Evolutionary conservation across 2,329 filamentous ascomycete genomes (phyloP).

Genomic region (Neophaeococcomyces aloes): DNA sequence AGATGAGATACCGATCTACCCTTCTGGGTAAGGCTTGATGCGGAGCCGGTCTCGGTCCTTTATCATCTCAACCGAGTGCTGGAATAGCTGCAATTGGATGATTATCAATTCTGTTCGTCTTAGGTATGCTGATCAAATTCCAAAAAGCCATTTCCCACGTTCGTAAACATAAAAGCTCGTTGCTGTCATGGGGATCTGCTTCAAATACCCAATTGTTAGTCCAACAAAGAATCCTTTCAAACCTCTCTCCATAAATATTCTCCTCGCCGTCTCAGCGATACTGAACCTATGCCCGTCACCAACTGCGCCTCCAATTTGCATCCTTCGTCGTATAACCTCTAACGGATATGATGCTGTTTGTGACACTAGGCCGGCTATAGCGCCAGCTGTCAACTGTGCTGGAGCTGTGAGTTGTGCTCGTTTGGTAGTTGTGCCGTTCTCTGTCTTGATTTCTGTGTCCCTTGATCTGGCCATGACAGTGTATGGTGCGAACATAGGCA

Average conservation of each 20-base stretch:
- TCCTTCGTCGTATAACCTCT: conserved; percentile 80
- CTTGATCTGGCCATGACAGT: conserved; percentile 40
- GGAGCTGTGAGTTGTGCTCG: conserved; percentile 68
- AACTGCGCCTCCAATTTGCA: conserved; percentile 93
- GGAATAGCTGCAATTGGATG: no score
- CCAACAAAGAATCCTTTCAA: conserved; percentile 82
- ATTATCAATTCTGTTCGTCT: background rate
- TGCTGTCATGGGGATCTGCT: conserved; percentile 82
- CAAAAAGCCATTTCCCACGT: conserved; percentile 52
- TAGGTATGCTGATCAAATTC: conserved; percentile 37
- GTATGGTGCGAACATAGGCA: conserved; percentile 54
- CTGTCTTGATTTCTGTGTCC: background rate
- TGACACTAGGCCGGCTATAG: conserved; percentile 74
- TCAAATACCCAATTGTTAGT: conserved; percentile 86
- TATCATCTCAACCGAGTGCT: no score
- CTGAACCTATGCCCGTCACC: conserved; percentile 73
- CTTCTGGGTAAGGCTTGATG: no score
- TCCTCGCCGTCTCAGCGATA: conserved; percentile 65
- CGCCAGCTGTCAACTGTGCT: conserved; percentile 77
- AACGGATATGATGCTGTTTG: conserved; percentile 90
- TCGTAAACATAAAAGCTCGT: conserved; percentile 60
- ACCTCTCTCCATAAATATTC: conserved; percentile 67
- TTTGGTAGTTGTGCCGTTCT: conserved; percentile 26
- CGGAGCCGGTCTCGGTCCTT: no score
- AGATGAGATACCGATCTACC: no score